Evolutionary conservation across 1,284 basidiomycete species (phyloP).

Genomic region (Ustilago tritici): DNA sequence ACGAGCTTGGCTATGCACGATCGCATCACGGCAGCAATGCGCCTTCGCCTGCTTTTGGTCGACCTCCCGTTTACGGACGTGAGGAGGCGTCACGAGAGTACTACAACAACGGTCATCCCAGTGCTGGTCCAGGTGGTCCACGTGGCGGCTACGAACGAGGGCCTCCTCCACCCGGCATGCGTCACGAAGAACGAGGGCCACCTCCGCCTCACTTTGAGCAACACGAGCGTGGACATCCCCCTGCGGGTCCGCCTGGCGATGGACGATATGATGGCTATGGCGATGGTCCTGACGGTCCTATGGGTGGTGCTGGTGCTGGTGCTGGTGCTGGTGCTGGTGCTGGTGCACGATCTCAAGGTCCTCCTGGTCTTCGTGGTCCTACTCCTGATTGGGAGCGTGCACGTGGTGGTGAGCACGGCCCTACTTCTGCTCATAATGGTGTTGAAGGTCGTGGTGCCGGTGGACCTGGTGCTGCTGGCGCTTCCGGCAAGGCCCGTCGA

Average conservation of each 20-base stretch:
- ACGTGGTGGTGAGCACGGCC: conserved; percentile 27
- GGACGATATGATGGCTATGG: conserved; percentile 36
- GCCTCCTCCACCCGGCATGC: conserved; percentile 36
- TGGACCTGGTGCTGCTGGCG: conserved; percentile 10
- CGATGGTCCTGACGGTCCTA: conserved; percentile 29
- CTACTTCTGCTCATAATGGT: conserved; percentile 26
- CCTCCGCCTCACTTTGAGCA: conserved; percentile 34
- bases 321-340: conserved; percentile 13
- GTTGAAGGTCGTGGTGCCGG: conserved; percentile 21
- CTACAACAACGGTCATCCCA: conserved; percentile 37
- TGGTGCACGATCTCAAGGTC: conserved; percentile 16
- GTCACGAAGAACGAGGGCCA: conserved; percentile 43
- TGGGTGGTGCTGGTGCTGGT: conserved; percentile 19
- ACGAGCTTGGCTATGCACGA: conserved; percentile 42
- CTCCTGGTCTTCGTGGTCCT: conserved; percentile 37
- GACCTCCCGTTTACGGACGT: conserved; percentile 47
- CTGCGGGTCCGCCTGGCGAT: conserved; percentile 24
- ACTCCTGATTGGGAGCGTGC: conserved; percentile 44
- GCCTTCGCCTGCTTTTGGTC: conserved; percentile 47
- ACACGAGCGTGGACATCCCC: conserved; percentile 36
- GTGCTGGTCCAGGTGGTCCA: conserved; percentile 29
- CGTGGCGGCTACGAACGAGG: conserved; percentile 45
- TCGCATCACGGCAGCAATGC: conserved; percentile 56
- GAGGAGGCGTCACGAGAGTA: conserved; percentile 42
- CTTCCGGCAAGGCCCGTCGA: conserved; percentile 30